Base-by-base conservation (phyloP, 495 filamentous ascomycete species). In the Geoglossum glabrum region DNA sequence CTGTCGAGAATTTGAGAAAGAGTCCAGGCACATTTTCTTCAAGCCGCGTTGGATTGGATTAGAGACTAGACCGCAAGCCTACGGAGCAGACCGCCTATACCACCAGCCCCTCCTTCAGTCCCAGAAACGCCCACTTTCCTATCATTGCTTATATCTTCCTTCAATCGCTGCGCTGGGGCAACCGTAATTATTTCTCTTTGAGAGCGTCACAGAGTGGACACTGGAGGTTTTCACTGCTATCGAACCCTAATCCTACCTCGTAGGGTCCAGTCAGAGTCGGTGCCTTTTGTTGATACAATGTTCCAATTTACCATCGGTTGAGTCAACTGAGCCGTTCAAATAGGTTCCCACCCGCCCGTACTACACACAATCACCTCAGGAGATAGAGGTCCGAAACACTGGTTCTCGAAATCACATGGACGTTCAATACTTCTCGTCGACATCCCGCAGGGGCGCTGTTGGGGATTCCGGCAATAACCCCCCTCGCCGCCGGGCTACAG, bases 401-500 rank as follows among this genome's bases (percentile, higher is more conserved):
- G 38, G 31, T 11, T 45, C 54, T 38, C 54, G 38, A 17, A 1
- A 31, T 56, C 54, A 19, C 54, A 56, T 31, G 54, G 40, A 17
- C 54, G 54, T 25, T 56, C 54, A 15, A 45, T 56, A 25, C 54
- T 31, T 1, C 31, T 45, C 13, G 54, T 38, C 23, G 38, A 38
- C 25, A 31, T 5, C 23, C 31, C 31, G 23, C 31, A 28, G 25
- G 23, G 31, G 17, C 54, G 38, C 49, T 15, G 25, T 28, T 10
- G 23, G 3, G 30, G 28, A 17, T 52, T 6, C 49, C 30, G 49
- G 49, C 49, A 52, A 52, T 26, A 52, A 52, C 49, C 25, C 49
- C 49, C 49, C 49, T 52, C 49, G 43, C 26, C 55, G 54, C 7
- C 30, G 59, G 55, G 60, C 60, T 27, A 57, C 59, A 45, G 59